Evolutionary conservation across 129 eudicot species (phyloP).

Genomic region (Deinandra increscens): DNA sequence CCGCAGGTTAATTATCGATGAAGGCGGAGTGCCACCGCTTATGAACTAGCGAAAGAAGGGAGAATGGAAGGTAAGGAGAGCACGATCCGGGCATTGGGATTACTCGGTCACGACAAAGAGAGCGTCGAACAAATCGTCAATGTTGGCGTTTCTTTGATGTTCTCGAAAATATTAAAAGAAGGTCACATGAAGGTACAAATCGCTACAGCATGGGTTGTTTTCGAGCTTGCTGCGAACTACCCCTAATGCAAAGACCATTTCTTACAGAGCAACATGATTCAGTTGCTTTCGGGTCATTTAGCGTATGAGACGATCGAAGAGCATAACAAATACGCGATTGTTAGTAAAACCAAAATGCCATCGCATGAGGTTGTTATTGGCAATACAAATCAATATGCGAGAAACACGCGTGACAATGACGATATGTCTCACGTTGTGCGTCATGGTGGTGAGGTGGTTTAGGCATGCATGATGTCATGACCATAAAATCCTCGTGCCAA

Average conservation of each 20-base stretch:
- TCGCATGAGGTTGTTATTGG: slow-evolving; percentile 46
- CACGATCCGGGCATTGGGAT: slow-evolving; percentile 55
- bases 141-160: slow-evolving; percentile 48
- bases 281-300: slow-evolving; percentile 59
- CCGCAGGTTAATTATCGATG: slow-evolving; percentile 56
- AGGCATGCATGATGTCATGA: too few relatives aligned
- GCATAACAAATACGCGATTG: slow-evolving; percentile 56
- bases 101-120: slow-evolving; percentile 52
- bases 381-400: slow-evolving; percentile 8
- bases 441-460: too few relatives aligned
- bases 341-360: too few relatives aligned
- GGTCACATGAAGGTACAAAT: slow-evolving; percentile 65
- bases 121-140: slow-evolving; percentile 55
- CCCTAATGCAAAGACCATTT: slow-evolving; percentile 58
- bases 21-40: slow-evolving; percentile 60
- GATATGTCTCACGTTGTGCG: slow-evolving; percentile 29
- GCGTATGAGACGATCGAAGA: slow-evolving; percentile 63
- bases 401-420: background rate
- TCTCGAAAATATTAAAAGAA: slow-evolving; percentile 51
- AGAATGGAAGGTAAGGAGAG: slow-evolving; percentile 63
- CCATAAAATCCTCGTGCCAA: slow-evolving; percentile 19
- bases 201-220: slow-evolving; percentile 62
- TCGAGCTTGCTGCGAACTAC: slow-evolving; percentile 45
- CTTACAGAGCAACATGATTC: slow-evolving; percentile 47
- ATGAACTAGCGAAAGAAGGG: slow-evolving; percentile 61